Base-by-base conservation (phyloP, 1,139 yeast genomes). In the Yamadazyma friedrichii region DNA sequence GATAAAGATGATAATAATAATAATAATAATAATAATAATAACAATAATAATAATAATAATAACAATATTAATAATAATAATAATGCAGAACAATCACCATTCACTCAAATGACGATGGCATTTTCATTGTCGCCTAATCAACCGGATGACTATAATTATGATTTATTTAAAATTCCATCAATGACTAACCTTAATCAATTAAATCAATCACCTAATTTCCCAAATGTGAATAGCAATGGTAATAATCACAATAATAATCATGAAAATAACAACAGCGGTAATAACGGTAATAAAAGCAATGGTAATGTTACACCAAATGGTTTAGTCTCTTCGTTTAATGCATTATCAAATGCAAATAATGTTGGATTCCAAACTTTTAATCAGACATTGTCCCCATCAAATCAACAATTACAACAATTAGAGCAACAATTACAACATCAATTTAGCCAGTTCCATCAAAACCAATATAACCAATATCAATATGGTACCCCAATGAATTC, bases 61-160 rank as follows among this genome's bases (percentile, higher is more conserved):
- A 6, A 22, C 9, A 3, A 12, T 9, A 4, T 2, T 9, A 4
- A 8, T 12, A 17, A n/a, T 13, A 22, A 24, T 10, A 11, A 11
- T 29, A 31, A 31, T 22, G 12, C 12, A 9, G 27, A 35, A 8
- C 27, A 20, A 5, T 52, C 55, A 3, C 67, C 67, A 11, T 61
- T 59, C 38, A 56, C 64, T 3, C 65, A 62, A 42, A 50, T 62
- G 50, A 42, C 62, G 3, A 55, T 59, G 61, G 62, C 63, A 3
- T 60, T 62, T 36, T 50, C 55, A 2, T 39, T 55, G 36, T 47
- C 53, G 8, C 59, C 54, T 13, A 16, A 26, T 9, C 38, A 15
- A 15, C 10, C 4, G 11, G 43, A 41, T 25, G 43, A 41, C 11
- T 37, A 33, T 35, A 41, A 41, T 28, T 37, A 37, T 26, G 43